A percentile compares a stretch with the other conserved stretches of the same genome.
Conservation (phyloP, 306 rosid species). For the Astragalus membranaceus region DNA sequence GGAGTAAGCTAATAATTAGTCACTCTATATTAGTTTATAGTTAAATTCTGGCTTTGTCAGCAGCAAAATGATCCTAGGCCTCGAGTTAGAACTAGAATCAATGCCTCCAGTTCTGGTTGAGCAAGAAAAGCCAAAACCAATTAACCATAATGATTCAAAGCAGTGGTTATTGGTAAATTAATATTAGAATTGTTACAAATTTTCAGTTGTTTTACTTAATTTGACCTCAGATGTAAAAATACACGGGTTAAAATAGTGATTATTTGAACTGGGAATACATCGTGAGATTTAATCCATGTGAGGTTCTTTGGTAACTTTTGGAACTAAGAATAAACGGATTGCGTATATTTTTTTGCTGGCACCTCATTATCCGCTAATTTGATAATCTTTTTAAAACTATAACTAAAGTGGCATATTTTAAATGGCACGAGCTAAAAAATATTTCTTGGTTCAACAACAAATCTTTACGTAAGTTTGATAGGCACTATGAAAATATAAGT, state of each 20-base stretch:
- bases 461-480: background rate
- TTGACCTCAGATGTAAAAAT: slow-evolving; percentile 8
- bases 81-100: too few relatives aligned
- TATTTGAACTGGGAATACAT: background rate
- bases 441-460: background rate
- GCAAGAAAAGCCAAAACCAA: too few relatives aligned
- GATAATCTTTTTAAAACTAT: background rate
- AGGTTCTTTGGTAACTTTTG: background rate
- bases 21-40: background rate
- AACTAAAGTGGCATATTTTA: background rate
- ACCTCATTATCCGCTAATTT: background rate
- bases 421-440: background rate
- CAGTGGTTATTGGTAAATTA: too few relatives aligned
- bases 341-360: background rate
- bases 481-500: too few relatives aligned
- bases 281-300: background rate
- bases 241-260: background rate
- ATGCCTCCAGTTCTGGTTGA: too few relatives aligned
- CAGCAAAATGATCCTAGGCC: too few relatives aligned
- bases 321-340: background rate
- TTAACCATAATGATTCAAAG: too few relatives aligned
- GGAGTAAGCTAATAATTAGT: slow-evolving; percentile 8
- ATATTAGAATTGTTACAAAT: background rate
- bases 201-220: background rate
- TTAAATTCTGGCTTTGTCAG: too few relatives aligned